Percentiles rank a stretch among this genome's conserved stretches.
phyloP scores from a whole-genome alignment of 345 rosid species.

The Gynandropsis gynandra region DNA sequence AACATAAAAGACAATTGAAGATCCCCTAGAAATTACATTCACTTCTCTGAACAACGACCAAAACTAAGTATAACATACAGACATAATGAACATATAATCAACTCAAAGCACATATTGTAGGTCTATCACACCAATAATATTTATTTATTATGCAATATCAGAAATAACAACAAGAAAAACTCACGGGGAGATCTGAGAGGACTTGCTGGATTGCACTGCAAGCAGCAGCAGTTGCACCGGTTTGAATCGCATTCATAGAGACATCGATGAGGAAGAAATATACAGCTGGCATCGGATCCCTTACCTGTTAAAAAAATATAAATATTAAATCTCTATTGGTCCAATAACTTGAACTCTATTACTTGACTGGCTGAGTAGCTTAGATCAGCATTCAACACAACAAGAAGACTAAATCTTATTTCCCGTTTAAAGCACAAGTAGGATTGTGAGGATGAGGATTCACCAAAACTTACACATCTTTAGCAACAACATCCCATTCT shows the following conservation, averaged over 20 bases:
- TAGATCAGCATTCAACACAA: too few species aligned
- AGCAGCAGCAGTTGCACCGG: conserved; percentile 95
- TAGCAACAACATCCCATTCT: too few species aligned
- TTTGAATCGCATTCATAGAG: conserved; percentile 81
- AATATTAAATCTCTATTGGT: conserved; percentile 9
- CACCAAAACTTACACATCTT: too few species aligned
- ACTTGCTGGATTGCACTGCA: conserved; percentile 89
- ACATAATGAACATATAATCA: conserved; percentile 1
- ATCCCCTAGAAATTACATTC: conserved; percentile 2
- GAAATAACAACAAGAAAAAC: conserved; percentile 28
- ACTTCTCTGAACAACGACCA: conserved; percentile 9
- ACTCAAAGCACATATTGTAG: not conserved
- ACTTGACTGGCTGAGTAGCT: too few species aligned
- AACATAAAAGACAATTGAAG: conserved; percentile 14
- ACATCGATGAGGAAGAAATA: conserved; percentile 88
- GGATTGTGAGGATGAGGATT: too few species aligned
- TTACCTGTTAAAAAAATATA: conserved; percentile 43
- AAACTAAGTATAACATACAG: not conserved
- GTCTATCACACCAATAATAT: conserved; percentile 6
- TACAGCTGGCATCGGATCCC: conserved; percentile 97
- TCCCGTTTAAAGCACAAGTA: too few species aligned
- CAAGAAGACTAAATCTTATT: too few species aligned
- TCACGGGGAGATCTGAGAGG: conserved; percentile 82
- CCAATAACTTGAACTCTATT: too few species aligned
- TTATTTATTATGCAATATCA: conserved; percentile 6